phyloP scores from a whole-genome alignment of 108 stramenopile species.

The Craspedostauros australis region DNA sequence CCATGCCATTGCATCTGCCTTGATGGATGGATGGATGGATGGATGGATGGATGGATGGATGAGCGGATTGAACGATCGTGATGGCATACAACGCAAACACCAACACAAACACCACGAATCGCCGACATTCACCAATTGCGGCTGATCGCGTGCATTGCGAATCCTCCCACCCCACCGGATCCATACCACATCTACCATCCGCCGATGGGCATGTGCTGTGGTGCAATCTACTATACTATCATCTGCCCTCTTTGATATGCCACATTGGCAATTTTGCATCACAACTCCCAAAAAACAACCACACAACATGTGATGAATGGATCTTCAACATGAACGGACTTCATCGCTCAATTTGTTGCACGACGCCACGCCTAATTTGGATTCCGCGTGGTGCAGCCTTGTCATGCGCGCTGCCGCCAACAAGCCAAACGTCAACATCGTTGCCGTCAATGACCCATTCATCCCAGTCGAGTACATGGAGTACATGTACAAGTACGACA shows the following conservation, averaged over 20 bases:
- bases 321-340: background rate
- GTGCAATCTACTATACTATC: too few species aligned
- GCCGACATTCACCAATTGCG: too few species aligned
- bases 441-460: constrained; percentile 96
- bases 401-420: constrained; percentile 93
- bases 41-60: too few species aligned
- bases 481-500: constrained; percentile 97
- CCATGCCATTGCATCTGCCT: too few species aligned
- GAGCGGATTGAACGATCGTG: too few species aligned
- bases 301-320: background rate
- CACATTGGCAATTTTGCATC: background rate
- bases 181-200: too few species aligned
- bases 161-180: too few species aligned
- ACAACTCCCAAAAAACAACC: background rate
- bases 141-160: too few species aligned
- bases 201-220: too few species aligned
- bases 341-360: background rate
- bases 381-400: constrained; percentile 66
- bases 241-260: background rate
- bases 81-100: too few species aligned
- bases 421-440: constrained; percentile 90
- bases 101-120: too few species aligned
- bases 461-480: constrained; percentile 81
- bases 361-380: background rate
- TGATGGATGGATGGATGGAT: too few species aligned